Evolutionary conservation across 2,329 filamentous ascomycete species (phyloP).

Genomic region (Penicillium frequentans): DNA sequence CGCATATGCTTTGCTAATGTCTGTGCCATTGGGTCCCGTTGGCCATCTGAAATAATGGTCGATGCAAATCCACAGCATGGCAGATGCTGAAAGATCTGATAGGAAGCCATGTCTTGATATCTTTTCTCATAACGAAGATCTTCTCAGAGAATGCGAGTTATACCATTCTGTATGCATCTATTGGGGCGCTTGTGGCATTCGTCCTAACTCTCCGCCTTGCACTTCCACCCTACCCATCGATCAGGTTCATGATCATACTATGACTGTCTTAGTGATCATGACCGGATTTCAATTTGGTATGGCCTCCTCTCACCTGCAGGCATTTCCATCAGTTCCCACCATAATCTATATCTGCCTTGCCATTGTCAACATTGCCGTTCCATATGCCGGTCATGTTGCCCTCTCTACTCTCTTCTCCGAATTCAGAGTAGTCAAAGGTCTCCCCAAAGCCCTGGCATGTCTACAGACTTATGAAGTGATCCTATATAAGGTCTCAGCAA

Average conservation of each 20-base stretch:
- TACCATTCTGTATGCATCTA: constrained; percentile 59
- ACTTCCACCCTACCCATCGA: constrained; percentile 58
- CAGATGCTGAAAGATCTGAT: constrained; percentile 64
- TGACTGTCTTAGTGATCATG: constrained; percentile 64
- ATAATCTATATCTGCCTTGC: constrained; percentile 49
- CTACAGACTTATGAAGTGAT: constrained; percentile 58
- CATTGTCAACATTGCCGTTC: constrained; percentile 66
- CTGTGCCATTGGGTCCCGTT: constrained; percentile 54
- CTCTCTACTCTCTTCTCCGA: constrained; percentile 66
- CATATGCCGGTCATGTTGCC: constrained; percentile 65
- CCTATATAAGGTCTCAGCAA: constrained; percentile 63
- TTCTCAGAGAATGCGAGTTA: constrained; percentile 60
- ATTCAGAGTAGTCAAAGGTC: constrained; percentile 58
- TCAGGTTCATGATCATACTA: constrained; percentile 63
- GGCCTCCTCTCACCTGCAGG: constrained; percentile 28
- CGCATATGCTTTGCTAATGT: constrained; percentile 31
- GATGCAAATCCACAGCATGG: constrained; percentile 63
- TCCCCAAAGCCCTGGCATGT: constrained; percentile 60
- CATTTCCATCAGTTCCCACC: constrained; percentile 33
- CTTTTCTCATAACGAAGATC: constrained; percentile 64
- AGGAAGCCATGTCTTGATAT: constrained; percentile 66
- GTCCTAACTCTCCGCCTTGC: constrained; percentile 59
- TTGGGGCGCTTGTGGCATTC: constrained; percentile 58
- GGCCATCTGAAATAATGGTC: constrained; percentile 55
- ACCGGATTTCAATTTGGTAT: constrained; percentile 55